phyloP scores from a whole-genome alignment of 148 eudicot species.

The Silene uniflora region DNA sequence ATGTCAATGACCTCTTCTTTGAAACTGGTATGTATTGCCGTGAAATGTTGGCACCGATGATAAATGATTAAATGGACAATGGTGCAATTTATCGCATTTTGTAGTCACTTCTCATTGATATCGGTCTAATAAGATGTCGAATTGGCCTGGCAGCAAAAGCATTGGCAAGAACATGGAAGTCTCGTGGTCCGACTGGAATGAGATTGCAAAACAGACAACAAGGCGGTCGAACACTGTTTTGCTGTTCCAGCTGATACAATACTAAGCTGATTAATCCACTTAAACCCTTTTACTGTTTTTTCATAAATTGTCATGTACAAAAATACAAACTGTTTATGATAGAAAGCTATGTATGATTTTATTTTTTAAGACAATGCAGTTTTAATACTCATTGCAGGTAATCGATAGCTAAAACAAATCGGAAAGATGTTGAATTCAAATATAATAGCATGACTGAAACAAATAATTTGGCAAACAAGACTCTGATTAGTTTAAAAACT shows the following conservation, averaged over 20 bases:
- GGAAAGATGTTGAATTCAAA: too few relatives aligned
- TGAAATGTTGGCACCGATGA: too few relatives aligned
- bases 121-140: background rate
- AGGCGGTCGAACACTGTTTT: slow-evolving; percentile 34
- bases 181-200: slow-evolving; percentile 41
- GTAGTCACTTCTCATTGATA: background rate
- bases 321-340: background rate
- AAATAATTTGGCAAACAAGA: too few relatives aligned
- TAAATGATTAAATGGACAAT: too few relatives aligned
- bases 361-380: background rate
- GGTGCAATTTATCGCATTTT: background rate
- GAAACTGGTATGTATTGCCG: slow-evolving; percentile 40
- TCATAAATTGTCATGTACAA: slow-evolving; percentile 8
- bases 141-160: slow-evolving; percentile 52
- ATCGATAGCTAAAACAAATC: background rate
- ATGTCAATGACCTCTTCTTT: slow-evolving; percentile 63
- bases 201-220: slow-evolving; percentile 43
- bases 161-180: slow-evolving; percentile 40
- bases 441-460: too few relatives aligned
- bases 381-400: background rate
- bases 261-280: background rate
- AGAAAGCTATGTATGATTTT: background rate
- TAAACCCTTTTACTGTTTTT: background rate
- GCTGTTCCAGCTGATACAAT: slow-evolving; percentile 47
- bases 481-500: too few relatives aligned